Base-by-base conservation (phyloP, 1,284 basidiomycete genomes). In the Cryptococcus sp. region DNA sequence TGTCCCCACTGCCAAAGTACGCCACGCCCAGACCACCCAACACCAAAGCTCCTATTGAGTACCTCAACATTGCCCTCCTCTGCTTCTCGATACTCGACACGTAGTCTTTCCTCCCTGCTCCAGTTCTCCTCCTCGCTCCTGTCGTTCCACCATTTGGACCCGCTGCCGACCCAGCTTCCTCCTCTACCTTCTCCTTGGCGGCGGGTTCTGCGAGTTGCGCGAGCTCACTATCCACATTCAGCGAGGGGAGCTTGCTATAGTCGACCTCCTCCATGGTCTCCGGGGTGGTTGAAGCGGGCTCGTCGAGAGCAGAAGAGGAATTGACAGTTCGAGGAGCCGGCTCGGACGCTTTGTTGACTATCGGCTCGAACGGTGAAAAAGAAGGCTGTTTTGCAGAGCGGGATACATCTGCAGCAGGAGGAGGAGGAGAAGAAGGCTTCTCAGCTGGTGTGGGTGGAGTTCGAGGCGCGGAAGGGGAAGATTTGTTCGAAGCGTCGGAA, bases 61-160 rank as follows among this genome's bases (percentile, higher is more conserved):
- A 60, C 35, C 83, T 75, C 10, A 79, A 77, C 59, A 83, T 69
- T 56, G 77, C 72, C 51, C 78, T 75, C 51, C 86, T 77, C 59
- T 78, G 78, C 56, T 79, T 77, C 68, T 92, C 88, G 49, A 82
- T 83, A 47, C 82, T 82, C 19, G 85, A 85, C 48, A 69, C 64
- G 48, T 68, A 66, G 43, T 68, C 64, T 55, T 71, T 69, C 45
- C 56, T 59, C 10, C 62, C 60, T 22, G 63, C 66, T 26, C 65
- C 65, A 28, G 68, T 66, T 43, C 66, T 54, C 42, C 38, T 28
- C 32, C 26, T 11, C 25, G 50, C 44, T 3, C 43, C 47, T 31
- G 28, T 31, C 14, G 7, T 31, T 31, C 28, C 28, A 14, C 28
- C 28, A 34, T 44, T 52, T 22, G 35, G 14, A 11, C 45, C 52